Evolutionary conservation across 352 stramenopile genomes (phyloP), one percentile per base, ranked within the genome.

Genomic region (Phytophthora pistaciae): DNA sequence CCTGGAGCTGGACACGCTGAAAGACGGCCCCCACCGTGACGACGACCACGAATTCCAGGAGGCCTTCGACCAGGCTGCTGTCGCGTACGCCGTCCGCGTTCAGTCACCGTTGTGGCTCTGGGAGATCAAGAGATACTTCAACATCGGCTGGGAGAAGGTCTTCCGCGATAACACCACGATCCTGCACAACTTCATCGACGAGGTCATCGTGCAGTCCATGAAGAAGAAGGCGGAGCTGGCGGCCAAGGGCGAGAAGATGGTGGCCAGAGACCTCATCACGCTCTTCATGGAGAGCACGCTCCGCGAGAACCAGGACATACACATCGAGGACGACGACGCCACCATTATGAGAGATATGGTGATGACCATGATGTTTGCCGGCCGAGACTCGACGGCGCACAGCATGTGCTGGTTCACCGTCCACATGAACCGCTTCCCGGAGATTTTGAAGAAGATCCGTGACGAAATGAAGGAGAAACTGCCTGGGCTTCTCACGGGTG

Each of bases 311-410:
- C 57, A 79, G 21, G 54, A 69, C 25, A 54, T 67, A n/a, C 50
- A 68, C 20, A 52, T 69, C 11, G 56, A 72, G 29, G 68, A 80
- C 27, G 58, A 72, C 5, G 71, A 83, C 29, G 58, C 70, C 25
- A 72, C 72, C 18, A 74, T 80, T 42, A 78, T 95, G 42, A 77
- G 84, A 3, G 83, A 94, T 60, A 90, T 95, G 67, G 73, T 91
- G 5, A 75, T 91, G 53, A 92, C 80, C 40, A 91, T 94, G 62
- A 79, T 94, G 42, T 83, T 94, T 33, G 88, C 83, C 8, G 88
- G 87, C 52, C 79, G 87, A 36, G 88, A 94, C 71, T 90, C 88
- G 44, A 89, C 82, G 7, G 80, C 80, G 1, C 82, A 83, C 53
- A 74, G 70, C 6, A 73, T 95, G 52, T 70, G 54, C 14, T 95